phyloP scores from a whole-genome alignment of 1,139 yeast genomes.

The Suhomyces guaymorum region DNA sequence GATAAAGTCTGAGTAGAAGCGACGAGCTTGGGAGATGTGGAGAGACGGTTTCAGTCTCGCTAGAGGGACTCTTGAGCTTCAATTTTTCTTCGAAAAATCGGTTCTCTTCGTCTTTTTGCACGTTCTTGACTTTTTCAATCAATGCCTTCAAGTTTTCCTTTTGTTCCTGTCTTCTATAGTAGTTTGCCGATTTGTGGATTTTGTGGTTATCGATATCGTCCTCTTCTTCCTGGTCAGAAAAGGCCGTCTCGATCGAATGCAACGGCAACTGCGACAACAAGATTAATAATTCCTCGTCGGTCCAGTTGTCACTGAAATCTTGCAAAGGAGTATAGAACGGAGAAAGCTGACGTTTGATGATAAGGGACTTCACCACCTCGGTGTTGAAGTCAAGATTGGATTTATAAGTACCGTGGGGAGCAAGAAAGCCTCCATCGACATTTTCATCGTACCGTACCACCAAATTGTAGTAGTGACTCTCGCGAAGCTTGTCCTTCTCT shows the following conservation, averaged over 20 bases:
- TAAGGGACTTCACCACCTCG: conserved; percentile 65
- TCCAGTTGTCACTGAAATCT: conserved; percentile 76
- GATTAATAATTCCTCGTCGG: conserved; percentile 65
- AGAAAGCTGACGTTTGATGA: conserved; percentile 63
- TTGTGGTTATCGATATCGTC: conserved; percentile 56
- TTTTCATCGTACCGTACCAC: conserved; percentile 59
- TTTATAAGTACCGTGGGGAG: conserved; percentile 86
- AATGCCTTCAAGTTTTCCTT: conserved; percentile 52
- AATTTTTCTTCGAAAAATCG: conserved; percentile 45
- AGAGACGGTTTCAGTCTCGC: conserved; percentile 11
- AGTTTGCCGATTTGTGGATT: conserved; percentile 53
- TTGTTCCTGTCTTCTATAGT: conserved; percentile 55
- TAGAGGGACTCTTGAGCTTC: conserved; percentile 17
- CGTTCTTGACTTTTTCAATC: conserved; percentile 45
- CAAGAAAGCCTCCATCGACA: conserved; percentile 79
- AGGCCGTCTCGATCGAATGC: conserved; percentile 62
- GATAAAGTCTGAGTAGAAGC: conserved; percentile 51
- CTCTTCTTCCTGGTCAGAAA: conserved; percentile 53
- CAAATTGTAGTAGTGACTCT: conserved; percentile 55
- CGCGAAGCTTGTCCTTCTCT: conserved; percentile 55
- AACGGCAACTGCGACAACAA: conserved; percentile 55
- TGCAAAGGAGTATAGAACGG: conserved; percentile 91
- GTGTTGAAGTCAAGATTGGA: conserved; percentile 74
- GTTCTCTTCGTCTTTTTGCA: conserved; percentile 58
- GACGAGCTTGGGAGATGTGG: conserved; percentile 31